Percentiles rank a stretch among this genome's conserved stretches.
Evolutionary conservation across 345 rosid genomes (phyloP).

Genomic region (Moringa oleifera): DNA sequence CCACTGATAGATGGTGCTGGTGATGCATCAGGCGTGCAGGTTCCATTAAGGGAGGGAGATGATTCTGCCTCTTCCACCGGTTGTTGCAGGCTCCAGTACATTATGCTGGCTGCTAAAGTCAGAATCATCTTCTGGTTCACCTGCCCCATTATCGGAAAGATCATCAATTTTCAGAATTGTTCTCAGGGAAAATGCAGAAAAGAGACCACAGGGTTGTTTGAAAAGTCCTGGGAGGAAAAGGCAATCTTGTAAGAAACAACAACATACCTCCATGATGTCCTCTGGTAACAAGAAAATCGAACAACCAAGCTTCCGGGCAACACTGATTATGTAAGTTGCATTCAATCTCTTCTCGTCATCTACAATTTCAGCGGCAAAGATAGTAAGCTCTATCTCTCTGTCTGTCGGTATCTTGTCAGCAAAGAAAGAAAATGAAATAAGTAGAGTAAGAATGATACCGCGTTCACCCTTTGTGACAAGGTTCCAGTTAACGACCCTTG

Average conservation of each 20-base stretch:
- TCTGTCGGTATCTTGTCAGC: background rate
- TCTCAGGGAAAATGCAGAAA: too few relatives aligned
- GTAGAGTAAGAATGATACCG: constrained; percentile 39
- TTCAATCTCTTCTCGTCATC: constrained; percentile 92
- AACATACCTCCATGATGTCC: constrained; percentile 85
- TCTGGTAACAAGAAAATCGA: constrained; percentile 96
- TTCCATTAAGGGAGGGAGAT: constrained; percentile 39
- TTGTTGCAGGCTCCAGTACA: constrained; percentile 84
- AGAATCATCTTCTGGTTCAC: constrained; percentile 95
- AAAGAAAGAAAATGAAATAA: background rate
- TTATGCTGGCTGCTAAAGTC: constrained; percentile 77
- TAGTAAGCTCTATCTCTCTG: constrained; percentile 3
- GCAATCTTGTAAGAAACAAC: background rate
- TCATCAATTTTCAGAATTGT: too few relatives aligned
- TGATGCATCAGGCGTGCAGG: constrained; percentile 52
- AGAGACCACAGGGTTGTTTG: background rate
- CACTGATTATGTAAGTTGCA: constrained; percentile 92
- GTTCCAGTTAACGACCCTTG: constrained; percentile 95
- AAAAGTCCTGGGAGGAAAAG: background rate
- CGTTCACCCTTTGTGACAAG: constrained; percentile 93
- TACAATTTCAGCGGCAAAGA: constrained; percentile 20
- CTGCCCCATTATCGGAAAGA: constrained; percentile 38
- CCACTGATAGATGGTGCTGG: constrained; percentile 63
- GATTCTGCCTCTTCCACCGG: constrained; percentile 46
- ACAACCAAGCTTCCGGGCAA: constrained; percentile 93